Percentiles rank a stretch among this genome's conserved stretches.
Conservation (phyloP, 2,329 filamentous ascomycete genomes). For the Lasiodiplodia citricola region DNA sequence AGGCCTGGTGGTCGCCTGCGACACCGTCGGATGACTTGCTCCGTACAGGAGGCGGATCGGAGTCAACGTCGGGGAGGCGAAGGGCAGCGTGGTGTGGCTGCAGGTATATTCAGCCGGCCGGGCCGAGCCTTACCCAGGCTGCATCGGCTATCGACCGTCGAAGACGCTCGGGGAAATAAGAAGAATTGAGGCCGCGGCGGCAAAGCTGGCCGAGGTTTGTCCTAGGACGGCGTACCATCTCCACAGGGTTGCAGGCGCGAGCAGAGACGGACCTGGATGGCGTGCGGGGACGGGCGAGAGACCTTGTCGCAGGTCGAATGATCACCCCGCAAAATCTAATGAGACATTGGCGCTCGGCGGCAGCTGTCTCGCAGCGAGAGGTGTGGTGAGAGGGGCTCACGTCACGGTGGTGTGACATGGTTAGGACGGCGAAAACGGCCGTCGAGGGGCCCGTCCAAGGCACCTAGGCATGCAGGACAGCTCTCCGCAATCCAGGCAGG, state of each 20-base stretch:
- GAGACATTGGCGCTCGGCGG: constrained; percentile 8
- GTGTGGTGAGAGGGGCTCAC: constrained; percentile 14
- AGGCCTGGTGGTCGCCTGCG: not conserved
- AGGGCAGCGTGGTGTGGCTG: not conserved
- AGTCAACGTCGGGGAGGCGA: constrained; percentile 5
- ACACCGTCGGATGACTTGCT: constrained; percentile 16
- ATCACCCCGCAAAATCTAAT: constrained; percentile 21
- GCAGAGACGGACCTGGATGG: not conserved
- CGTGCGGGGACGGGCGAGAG: constrained; percentile 15
- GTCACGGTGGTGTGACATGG: constrained; percentile 26
- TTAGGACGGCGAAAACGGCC: constrained; percentile 12
- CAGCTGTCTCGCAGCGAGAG: constrained; percentile 5
- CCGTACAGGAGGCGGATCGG: constrained; percentile 13
- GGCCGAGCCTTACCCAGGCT: constrained; percentile 23
- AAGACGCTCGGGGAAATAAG: not conserved
- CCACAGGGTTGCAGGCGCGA: constrained; percentile 10
- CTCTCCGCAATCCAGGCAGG: not conserved
- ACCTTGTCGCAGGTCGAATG: constrained; percentile 18
- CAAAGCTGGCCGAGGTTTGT: constrained; percentile 1
- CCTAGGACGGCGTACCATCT: not conserved
- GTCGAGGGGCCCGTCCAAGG: not conserved
- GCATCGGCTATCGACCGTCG: constrained; percentile 13
- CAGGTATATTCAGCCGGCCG: constrained; percentile 21
- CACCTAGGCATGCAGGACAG: constrained; percentile 6
- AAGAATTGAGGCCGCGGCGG: not conserved